These are phyloP conservation scores for Coemansia sp. DNA, from an alignment of 192 early-diverging fungal species.

Conservation along the genomic window DNA sequence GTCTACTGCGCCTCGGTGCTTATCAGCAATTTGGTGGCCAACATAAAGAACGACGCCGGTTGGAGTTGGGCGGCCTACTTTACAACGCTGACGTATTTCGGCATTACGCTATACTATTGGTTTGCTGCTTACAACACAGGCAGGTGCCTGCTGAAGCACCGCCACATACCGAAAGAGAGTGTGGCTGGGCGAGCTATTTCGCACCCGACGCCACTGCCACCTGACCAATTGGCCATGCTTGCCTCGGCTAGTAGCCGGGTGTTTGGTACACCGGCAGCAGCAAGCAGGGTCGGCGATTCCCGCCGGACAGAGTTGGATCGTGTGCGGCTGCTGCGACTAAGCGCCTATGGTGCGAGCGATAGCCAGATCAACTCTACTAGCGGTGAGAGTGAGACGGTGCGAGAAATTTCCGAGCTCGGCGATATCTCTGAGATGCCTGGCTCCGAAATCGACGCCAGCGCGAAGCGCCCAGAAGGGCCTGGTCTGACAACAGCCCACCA, in stretches of 20 bases:
- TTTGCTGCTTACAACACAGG: constrained; percentile 34
- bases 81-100: constrained; percentile 42
- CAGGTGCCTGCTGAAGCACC: neutral
- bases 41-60: constrained; percentile 37
- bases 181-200: neutral
- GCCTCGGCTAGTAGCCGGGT: neutral
- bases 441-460: neutral
- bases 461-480: neutral
- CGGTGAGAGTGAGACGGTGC: neutral
- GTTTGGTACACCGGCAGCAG: constrained; percentile 4
- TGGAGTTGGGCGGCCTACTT: constrained; percentile 54
- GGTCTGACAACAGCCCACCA: constrained; percentile 10
- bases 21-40: constrained; percentile 26
- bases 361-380: neutral
- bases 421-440: neutral
- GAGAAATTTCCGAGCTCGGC: neutral
- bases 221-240: neutral
- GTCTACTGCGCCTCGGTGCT: constrained; percentile 39
- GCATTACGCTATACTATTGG: constrained; percentile 42
- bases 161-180: neutral
- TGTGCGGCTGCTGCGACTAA: neutral
- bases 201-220: neutral
- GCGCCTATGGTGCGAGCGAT: neutral
- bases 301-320: neutral
- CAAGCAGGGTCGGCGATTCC: neutral